A percentile compares a stretch with the other conserved stretches of the same genome.
phyloP scores from a whole-genome alignment of 345 rosid species.

The Sisymbrium altissimum region DNA sequence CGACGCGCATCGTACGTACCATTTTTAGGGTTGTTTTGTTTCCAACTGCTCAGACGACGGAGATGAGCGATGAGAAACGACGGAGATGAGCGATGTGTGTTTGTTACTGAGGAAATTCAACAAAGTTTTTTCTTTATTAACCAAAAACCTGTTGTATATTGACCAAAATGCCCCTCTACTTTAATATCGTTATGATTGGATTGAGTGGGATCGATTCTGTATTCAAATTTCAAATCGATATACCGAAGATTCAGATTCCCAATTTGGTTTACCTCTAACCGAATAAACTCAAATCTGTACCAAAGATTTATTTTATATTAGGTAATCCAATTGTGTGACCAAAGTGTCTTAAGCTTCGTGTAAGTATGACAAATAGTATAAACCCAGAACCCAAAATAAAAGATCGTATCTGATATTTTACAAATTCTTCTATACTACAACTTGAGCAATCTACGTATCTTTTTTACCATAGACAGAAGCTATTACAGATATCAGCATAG shows the following conservation, averaged over 20 bases:
- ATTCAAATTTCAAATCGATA: constrained; percentile 20
- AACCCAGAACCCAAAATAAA: not conserved
- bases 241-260: not conserved
- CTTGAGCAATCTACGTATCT: not conserved
- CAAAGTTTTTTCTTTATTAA: not conserved
- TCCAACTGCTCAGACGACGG: constrained; percentile 4
- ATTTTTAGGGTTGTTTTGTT: constrained; percentile 11
- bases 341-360: not conserved
- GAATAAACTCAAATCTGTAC: not conserved
- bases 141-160: not conserved
- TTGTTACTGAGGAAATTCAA: not conserved
- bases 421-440: not conserved
- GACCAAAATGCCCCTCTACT: constrained; percentile 15
- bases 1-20: constrained; percentile 10
- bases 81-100: constrained; percentile 8
- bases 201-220: not conserved
- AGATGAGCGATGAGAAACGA: constrained; percentile 20
- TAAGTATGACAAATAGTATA: not conserved
- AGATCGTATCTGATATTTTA: not conserved
- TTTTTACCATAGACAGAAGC: constrained; percentile 11
- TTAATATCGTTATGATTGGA: not conserved
- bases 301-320: not conserved
- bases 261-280: not conserved
- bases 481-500: constrained; percentile 7
- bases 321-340: too few species aligned